Evolutionary conservation across 768 basidiomycete species (phyloP).

Genomic region (Nidularia sp.): DNA sequence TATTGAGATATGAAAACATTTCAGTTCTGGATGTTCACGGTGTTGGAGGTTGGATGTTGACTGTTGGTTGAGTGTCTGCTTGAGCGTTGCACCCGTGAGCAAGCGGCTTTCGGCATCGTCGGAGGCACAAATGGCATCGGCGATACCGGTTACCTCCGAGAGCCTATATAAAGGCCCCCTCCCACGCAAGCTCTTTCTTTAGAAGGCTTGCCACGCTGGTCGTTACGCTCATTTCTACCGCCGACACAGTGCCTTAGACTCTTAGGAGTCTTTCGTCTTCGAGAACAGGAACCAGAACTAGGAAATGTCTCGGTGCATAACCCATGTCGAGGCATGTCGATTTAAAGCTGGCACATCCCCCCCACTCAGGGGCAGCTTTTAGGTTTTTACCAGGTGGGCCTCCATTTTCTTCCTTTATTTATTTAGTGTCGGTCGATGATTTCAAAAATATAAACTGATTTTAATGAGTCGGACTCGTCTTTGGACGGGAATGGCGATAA

Average conservation of each 20-base stretch:
- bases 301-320: conserved; percentile 41
- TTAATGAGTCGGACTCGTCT: conserved; percentile 44
- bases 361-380: not conserved
- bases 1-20: too few species aligned
- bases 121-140: not conserved
- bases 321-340: conserved; percentile 42
- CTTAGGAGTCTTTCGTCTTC: conserved; percentile 32
- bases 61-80: too few species aligned
- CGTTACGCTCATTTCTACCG: conserved; percentile 30
- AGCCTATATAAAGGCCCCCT: conserved; percentile 12
- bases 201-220: conserved; percentile 49
- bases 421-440: conserved; percentile 29
- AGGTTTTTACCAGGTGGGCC: conserved; percentile 17
- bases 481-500: conserved; percentile 28
- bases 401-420: conserved; percentile 3
- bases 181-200: conserved; percentile 8
- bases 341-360: conserved; percentile 35
- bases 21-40: too few species aligned
- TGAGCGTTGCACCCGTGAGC: too few species aligned
- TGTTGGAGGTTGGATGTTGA: too few species aligned
- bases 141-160: conserved; percentile 4
- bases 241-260: conserved; percentile 47
- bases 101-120: too few species aligned
- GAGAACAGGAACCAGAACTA: conserved; percentile 37
- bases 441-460: conserved; percentile 40